phyloP scores from a whole-genome alignment of 169 alveolate genomes.

The Babesia divergens region DNA sequence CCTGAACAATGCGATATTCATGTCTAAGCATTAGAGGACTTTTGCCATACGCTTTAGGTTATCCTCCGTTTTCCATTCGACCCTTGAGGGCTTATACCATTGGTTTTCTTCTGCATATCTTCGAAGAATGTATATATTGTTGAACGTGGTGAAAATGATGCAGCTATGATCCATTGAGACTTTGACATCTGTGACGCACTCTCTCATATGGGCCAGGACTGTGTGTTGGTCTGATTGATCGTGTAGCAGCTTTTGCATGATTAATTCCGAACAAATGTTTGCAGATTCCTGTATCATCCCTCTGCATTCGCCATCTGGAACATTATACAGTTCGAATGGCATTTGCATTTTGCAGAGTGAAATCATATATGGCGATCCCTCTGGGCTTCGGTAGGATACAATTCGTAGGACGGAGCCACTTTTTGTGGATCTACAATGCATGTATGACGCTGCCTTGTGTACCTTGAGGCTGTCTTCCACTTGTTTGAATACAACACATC shows the following conservation, averaged over 20 bases:
- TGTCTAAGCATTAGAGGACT: neutral
- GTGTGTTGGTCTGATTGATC: conserved; percentile 30
- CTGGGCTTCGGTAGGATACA: neutral
- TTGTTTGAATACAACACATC: conserved; percentile 30
- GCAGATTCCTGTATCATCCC: conserved; percentile 21
- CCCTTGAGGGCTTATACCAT: conserved; percentile 35
- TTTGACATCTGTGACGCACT: conserved; percentile 17
- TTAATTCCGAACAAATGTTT: conserved; percentile 11
- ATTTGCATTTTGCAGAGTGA: conserved; percentile 43
- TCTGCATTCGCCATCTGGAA: neutral
- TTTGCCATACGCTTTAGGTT: conserved; percentile 19
- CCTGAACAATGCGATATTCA: too few species aligned
- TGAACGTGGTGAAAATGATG: conserved; percentile 14
- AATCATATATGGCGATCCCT: conserved; percentile 32
- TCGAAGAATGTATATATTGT: conserved; percentile 15
- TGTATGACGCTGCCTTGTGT: conserved; percentile 42
- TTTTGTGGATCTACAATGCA: conserved; percentile 26
- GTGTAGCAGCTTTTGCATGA: conserved; percentile 40
- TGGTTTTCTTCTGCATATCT: neutral
- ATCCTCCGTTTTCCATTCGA: conserved; percentile 40
- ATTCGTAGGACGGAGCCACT: conserved; percentile 17
- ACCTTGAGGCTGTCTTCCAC: neutral
- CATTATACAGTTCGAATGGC: neutral
- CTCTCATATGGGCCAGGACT: conserved; percentile 34
- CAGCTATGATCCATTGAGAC: neutral